Evolutionary conservation across 768 basidiomycete genomes (phyloP).

Genomic region (Kwoniella shandongensis): DNA sequence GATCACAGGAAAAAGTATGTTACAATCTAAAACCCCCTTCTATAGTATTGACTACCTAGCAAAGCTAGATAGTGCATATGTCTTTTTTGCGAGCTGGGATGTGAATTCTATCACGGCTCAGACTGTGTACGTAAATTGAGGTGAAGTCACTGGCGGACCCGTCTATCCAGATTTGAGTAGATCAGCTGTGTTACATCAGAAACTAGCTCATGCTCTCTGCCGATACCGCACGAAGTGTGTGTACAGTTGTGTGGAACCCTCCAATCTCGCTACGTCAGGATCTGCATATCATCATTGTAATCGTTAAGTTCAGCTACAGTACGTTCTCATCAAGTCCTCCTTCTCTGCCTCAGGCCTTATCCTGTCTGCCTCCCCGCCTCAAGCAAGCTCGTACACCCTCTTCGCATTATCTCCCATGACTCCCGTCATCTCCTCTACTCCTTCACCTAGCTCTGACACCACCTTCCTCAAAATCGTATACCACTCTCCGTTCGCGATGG

Average conservation of each 20-base stretch:
- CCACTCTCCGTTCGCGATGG: constrained; percentile 36
- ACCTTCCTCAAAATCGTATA: constrained; percentile 34
- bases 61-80: constrained; percentile 61
- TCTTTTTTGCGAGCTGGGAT: constrained; percentile 58
- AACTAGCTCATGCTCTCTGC: no score
- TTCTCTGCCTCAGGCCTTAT: no score
- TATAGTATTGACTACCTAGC: constrained; percentile 59
- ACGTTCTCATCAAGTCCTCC: no score
- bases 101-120: constrained; percentile 52
- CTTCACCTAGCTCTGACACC: constrained; percentile 36
- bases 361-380: background rate
- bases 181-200: no score
- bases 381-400: constrained; percentile 31
- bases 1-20: constrained; percentile 44
- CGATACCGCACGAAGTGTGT: no score
- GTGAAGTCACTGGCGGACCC: constrained; percentile 41
- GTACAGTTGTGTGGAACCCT: no score
- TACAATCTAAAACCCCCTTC: constrained; percentile 48
- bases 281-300: no score
- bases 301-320: no score
- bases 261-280: no score
- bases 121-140: constrained; percentile 53
- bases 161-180: no score
- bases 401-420: constrained; percentile 39
- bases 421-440: constrained; percentile 30